Evolutionary conservation across 1,284 basidiomycete species (phyloP), one percentile per base, ranked within the genome.

Genomic region (Moesziomyces sp.): DNA sequence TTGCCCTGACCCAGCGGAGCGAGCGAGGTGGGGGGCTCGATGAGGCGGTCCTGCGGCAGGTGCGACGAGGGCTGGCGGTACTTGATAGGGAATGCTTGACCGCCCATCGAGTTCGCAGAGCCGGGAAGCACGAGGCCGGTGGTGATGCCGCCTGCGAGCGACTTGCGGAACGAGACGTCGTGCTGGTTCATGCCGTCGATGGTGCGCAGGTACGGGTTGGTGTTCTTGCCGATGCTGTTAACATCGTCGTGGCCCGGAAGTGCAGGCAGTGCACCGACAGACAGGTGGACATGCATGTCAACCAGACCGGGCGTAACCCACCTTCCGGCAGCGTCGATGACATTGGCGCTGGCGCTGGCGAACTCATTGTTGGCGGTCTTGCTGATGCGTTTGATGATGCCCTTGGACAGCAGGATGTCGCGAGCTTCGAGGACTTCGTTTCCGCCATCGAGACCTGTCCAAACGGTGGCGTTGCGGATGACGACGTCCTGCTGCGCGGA

Each of bases 251-350:
- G 85, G 19, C 89, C 89, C 85, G 45, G 42, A 11, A 78, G 52
- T 11, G 45, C 18, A 16, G 77, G 74, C 45, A 78, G 24, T 1
- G 62, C 58, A 5, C 60, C 54, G 1, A 77, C 76, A 7, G 91
- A 93, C 21, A 93, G 84, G 80, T 94, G 93, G 2, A 91, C 91
- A 84, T 95, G 90, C 67, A 93, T 85, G 80, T 93, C 91, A 42
- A 93, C 90, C 52, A 91, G 88, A 16, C 89, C 84, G 19, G 68
- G 82, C 21, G 82, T 83, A 3, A 81, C 55, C 82, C 79, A 80
- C 30, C 58, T 51, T 5, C 78, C 80, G 0, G 57, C 49, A 7
- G 77, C 80, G 49, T 82, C 64, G 38, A 80, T 40, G 5, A 68
- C 48, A 21, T 67, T 56, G 21, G 43, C 34, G 8, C 51, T 42